phyloP scores from a whole-genome alignment of 2,329 filamentous ascomycete species.

The Rutstroemia sydowiana region DNA sequence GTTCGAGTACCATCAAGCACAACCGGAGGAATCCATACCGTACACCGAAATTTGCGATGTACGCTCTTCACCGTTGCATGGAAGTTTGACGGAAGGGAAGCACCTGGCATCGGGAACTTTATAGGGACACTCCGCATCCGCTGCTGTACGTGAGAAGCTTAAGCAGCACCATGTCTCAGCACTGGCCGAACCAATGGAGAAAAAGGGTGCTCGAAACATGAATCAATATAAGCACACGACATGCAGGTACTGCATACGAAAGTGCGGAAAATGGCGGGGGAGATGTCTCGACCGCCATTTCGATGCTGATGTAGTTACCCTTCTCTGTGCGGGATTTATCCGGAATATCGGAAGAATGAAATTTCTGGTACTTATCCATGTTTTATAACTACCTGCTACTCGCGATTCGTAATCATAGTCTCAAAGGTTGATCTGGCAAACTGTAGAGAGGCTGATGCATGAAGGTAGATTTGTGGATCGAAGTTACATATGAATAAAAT shows the following conservation, averaged over 20 bases:
- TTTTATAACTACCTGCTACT: too few relatives aligned
- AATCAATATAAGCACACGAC: not conserved
- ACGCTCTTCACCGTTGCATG: not conserved
- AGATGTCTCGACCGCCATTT: not conserved
- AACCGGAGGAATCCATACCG: not conserved
- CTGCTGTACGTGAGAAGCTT: not conserved
- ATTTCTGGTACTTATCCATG: not conserved
- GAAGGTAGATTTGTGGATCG: too few relatives aligned
- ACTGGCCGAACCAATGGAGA: not conserved
- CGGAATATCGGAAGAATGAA: not conserved
- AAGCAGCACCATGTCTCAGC: not conserved
- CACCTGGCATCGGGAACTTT: not conserved
- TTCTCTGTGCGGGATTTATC: not conserved
- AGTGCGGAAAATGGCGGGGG: not conserved
- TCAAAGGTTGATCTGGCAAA: too few relatives aligned
- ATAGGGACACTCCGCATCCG: not conserved
- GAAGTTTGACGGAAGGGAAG: not conserved
- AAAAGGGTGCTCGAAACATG: not conserved
- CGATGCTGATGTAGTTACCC: not conserved
- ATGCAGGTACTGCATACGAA: conserved; percentile 5
- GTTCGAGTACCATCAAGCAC: not conserved
- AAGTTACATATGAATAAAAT: too few relatives aligned
- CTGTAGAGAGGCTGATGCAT: too few relatives aligned
- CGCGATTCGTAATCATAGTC: too few relatives aligned
- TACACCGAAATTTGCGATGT: not conserved